Conservation (phyloP, 2,329 filamentous ascomycete genomes). For the Penicillium olsonii region DNA sequence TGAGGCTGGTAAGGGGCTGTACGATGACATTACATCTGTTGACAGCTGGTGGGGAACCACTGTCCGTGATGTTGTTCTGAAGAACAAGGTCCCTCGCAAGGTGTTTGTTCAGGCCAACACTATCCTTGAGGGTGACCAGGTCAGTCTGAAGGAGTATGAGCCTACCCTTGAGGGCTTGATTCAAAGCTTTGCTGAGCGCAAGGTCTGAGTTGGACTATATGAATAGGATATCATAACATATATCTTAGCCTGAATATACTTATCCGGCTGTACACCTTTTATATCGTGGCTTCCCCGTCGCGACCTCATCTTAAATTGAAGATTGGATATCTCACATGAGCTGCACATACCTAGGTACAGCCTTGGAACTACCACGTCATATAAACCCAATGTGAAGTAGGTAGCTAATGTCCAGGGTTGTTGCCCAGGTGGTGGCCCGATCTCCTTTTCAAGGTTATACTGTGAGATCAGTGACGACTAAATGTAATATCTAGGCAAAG, state of each 20-base stretch:
- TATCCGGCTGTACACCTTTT: background rate
- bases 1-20: slow-evolving; percentile 73
- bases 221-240: background rate
- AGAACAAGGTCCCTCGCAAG: slow-evolving; percentile 61
- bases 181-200: slow-evolving; percentile 71
- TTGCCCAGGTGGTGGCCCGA: too few relatives aligned
- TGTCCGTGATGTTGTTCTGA: slow-evolving; percentile 66
- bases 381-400: too few relatives aligned
- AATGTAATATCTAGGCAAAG: too few relatives aligned
- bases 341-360: too few relatives aligned
- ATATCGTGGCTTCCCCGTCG: too few relatives aligned
- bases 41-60: slow-evolving; percentile 81
- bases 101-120: slow-evolving; percentile 95
- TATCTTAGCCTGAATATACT: too few relatives aligned
- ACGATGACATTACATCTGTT: slow-evolving; percentile 79
- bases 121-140: slow-evolving; percentile 66
- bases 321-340: too few relatives aligned
- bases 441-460: too few relatives aligned
- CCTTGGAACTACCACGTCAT: too few relatives aligned
- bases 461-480: too few relatives aligned
- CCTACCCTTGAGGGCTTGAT: slow-evolving; percentile 78
- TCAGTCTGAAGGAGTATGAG: slow-evolving; percentile 83
- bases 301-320: too few relatives aligned
- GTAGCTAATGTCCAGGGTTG: too few relatives aligned
- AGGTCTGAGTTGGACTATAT: slow-evolving; percentile 33